Evolutionary conservation across 495 filamentous ascomycete species (phyloP), one percentile per base, ranked within the genome.

Genomic region (Pyrenopolyporus hunteri): DNA sequence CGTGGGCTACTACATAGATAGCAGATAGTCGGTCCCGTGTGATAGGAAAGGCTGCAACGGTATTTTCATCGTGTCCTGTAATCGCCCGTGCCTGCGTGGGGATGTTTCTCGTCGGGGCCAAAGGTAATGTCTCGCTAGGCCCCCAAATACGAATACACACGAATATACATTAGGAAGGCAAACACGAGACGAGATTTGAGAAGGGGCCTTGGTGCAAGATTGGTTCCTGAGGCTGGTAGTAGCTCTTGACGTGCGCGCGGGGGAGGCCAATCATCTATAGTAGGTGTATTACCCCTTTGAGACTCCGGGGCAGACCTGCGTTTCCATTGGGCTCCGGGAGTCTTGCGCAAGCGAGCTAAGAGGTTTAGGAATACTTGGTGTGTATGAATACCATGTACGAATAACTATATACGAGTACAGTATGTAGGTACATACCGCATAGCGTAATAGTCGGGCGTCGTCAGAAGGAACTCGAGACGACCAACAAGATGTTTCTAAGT

Each of bases 61-160:
- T 23, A 52, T 48, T n/a, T 17, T 35, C 63, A 57, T 57, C 45
- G 51, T 57, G 26, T 66, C 40, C 45, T 66, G 57, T 57, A 60
- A 66, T 66, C 56, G 63, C 37, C 63, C 63, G 63, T 66, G 36
- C 55, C 49, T 61, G 52, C 63, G 59, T 59, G 48, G 51, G n/a
- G 43, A 31, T 52, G 19, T n/a, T 29, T 46, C 37, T 60, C 32
- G 44, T 45, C 23, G 39, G 51, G 56, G 45, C 36, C 13, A 58
- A n/a, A 59, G 54, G 46, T 28, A 23, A 58, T 28, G 25, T 39
- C 44, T 46, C 26, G 22, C 31, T 58, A 37, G 22, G 14, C 9
- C 9, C 26, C 35, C 28, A 16, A 54, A 40, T 13, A 14, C 32
- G 29, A 47, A 40, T 46, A 19, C 28, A 22, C 33, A 43, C 22